A percentile compares a stretch with the other conserved stretches of the same genome.
Conservation (phyloP, 768 basidiomycete genomes). For the Lepiota brunneoincarnata region DNA sequence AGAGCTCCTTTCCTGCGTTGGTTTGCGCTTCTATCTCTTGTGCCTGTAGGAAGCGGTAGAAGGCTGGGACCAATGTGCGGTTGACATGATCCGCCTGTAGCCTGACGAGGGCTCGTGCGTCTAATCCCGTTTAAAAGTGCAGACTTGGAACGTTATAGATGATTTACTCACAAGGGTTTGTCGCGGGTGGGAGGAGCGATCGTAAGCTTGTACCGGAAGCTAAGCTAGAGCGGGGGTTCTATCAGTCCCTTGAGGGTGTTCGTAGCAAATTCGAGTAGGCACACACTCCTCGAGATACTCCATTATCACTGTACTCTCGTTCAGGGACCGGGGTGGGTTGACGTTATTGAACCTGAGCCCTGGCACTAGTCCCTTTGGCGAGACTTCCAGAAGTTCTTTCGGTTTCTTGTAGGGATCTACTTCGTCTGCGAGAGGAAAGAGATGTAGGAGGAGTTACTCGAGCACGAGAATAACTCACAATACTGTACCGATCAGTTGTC, state of each 20-base stretch:
- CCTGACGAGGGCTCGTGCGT: conserved; percentile 64
- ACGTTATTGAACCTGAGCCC: conserved; percentile 55
- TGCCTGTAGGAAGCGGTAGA: conserved; percentile 74
- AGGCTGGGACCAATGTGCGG: conserved; percentile 62
- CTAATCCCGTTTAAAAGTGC: conserved; percentile 29
- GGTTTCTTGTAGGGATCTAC: conserved; percentile 86
- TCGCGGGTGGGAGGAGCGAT: conserved; percentile 54
- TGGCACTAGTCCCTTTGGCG: conserved; percentile 81
- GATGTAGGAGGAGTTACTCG: background rate
- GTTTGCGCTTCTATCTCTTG: conserved; percentile 56
- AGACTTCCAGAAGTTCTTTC: conserved; percentile 71
- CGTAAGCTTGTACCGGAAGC: conserved; percentile 44
- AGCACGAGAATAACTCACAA: conserved; percentile 14
- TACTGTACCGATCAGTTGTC: conserved; percentile 20
- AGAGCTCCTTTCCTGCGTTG: conserved; percentile 51
- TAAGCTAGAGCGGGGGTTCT: conserved; percentile 19
- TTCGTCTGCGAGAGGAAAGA: conserved; percentile 46
- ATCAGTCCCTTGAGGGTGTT: background rate
- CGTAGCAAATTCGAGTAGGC: background rate
- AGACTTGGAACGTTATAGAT: background rate
- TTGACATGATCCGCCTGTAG: conserved; percentile 69
- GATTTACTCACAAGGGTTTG: conserved; percentile 53
- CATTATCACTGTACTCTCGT: conserved; percentile 79
- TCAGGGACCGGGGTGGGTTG: conserved; percentile 57
- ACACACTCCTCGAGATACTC: conserved; percentile 77